Base-by-base conservation (phyloP, 2,329 filamentous ascomycete species). In the Pseudogymnoascus destructans region DNA sequence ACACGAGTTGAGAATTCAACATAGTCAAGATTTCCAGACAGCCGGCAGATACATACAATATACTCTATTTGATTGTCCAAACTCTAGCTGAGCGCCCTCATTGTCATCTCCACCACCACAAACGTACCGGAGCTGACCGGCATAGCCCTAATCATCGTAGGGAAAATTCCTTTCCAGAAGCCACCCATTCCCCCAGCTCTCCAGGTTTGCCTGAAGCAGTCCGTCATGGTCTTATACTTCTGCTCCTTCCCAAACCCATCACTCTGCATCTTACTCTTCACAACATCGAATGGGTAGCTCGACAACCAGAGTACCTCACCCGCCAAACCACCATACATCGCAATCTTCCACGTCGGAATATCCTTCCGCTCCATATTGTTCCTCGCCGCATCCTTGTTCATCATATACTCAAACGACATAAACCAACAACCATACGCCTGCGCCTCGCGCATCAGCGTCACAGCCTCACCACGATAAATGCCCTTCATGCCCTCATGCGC, bases 241-340 rank as follows among this genome's bases (percentile, higher is more conserved):
- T 85, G 83, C 62, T 79, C 74, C 55, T 71, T 61, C 3, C 88
- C 89, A 69, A 96, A 93, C 0, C 88, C 91, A 73, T 98, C 93
- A 60, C 86, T 95, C 80, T 98, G 93, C 92, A 97, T 96, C 81
- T 95, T 97, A 74, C 89, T 95, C 86, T 98, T 98, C 73, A 98
- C 74, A 25, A 98, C 92, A 73, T 98, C 93, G 64, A 98, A 86
- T 19, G 93, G 93, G 74, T 98, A 98, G 69, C 89, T 95, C 33
- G 80, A 79, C 58, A 98, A 76, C 93, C 93, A 98, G 59, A 98
- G 79, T 57, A 84, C 89, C 77, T 98, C 93, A 65, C 93, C 93
- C 0, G 93, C 93, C 38, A 98, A 73, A 46, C 93, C 93, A 63
- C 93, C 93, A 71, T 97, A 98, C 10, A 89, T 74, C 10, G 93